Base-by-base conservation (phyloP, 2,329 filamentous ascomycete genomes). In the Sporothrix brasiliensis region DNA sequence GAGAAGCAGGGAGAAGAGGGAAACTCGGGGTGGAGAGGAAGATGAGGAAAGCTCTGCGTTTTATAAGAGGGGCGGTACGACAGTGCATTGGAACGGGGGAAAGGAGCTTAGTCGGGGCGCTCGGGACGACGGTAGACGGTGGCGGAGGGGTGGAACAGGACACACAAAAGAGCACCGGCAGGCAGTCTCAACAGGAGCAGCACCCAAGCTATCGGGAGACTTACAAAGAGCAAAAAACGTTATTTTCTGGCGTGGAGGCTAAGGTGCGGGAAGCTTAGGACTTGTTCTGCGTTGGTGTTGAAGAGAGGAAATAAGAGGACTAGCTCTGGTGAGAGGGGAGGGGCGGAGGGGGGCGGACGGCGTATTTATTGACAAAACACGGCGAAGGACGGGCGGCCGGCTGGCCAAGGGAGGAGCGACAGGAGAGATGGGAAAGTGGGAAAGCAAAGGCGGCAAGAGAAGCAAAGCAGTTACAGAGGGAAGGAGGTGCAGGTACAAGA, bases 341-440 rank as follows among this genome's bases (percentile, higher is more conserved):
- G 39, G 24, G 16, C 39, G 52, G 41, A 34, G 54, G 67, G 67
- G 67, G 53, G 34, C 50, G 63, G 41, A 70, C 63, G 56, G 49
- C 44, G 69, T 70, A 70, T 70, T 70, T 70, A 70, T 68, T 24
- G 24, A 54, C 69, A 68, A 47, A 70, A 4, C 39, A 24, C 49
- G 50, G 65, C 30, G 30, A 50, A 27, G 49, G 50, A 54, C 65
- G 50, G 30, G 63, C 47, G 60, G 50, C 41, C 13, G 34, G 16
- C 19, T n/a, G 19, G 58, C 34, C 58, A 50, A 69, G 68, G 60
- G 27, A 63, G 39, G 56, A 52, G 54, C 19, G 30, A 47, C 39
- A 53, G 44, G 47, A 52, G 19, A 30, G 47, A 63, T 56, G 66
- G 52, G 19, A 58, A 58, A 30, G 47, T 34, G 66, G 66, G 39